Base-by-base conservation (phyloP, 768 basidiomycete genomes). In the Austroboletus eburneus region DNA sequence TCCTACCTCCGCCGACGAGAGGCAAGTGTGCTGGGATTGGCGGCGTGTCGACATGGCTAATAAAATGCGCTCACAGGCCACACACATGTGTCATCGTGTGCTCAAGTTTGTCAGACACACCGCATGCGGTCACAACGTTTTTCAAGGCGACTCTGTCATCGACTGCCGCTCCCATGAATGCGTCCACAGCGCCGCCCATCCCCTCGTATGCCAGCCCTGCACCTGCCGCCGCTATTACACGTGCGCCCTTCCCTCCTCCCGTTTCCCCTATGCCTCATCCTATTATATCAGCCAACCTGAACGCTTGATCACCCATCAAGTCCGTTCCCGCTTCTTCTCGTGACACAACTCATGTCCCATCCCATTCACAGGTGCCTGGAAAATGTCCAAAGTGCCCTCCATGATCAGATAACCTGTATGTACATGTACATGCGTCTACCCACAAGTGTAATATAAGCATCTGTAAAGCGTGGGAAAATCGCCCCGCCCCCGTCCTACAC, bases 21-120 rank as follows among this genome's bases (percentile, higher is more conserved):
- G 47, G 54, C 55, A 52, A 47, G 63, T 54, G n/a, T 13, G 27
- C 27, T 27, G 27, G 35, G 22, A 41, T 46, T 44, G 45, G 37
- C 45, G 43, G 40, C 45, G 27, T 32, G 32, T 43, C 32, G 8
- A 39, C 23, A 52, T 35, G 34, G 34, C 34, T 32, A 18, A n/a
- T n/a, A n/a, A 35, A 35, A 35, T 17, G 17, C 18, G 17, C 17
- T 17, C 17, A 18, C 17, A 35, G 34, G 60, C 55, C n/a, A n/a
- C n/a, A n/a, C n/a, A n/a, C n/a, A 87, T 87, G 85, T 87, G 85
- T 70, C 77, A 80, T 63, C 76, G 81, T 52, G 70, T 68, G 42
- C 75, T 86, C 57, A 71, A 66, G 54, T 77, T 84, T 63, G 65
- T 61, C 46, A 73, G 69, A 57, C 75, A 71, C 53, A 61, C 57